phyloP scores from a whole-genome alignment of 2,329 filamentous ascomycete species.

The Aspergillus chevalieri region DNA sequence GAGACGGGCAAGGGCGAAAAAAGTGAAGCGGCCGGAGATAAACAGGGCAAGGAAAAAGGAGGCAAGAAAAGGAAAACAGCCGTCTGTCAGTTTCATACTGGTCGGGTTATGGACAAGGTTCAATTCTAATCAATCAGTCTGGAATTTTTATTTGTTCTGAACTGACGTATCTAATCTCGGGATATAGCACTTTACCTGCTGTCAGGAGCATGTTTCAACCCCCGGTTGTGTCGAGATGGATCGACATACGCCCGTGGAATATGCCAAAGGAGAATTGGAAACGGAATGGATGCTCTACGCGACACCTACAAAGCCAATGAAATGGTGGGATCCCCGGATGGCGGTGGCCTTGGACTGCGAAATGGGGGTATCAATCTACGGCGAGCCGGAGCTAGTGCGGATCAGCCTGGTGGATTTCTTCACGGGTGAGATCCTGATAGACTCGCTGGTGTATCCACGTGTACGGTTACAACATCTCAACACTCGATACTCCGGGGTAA shows the following conservation, averaged over 20 bases:
- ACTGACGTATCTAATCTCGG: not conserved
- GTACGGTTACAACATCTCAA: constrained; percentile 46
- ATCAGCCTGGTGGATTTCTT: constrained; percentile 50
- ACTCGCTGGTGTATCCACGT: constrained; percentile 47
- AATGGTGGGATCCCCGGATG: not conserved
- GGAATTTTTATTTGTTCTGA: not conserved
- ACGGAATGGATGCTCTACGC: not conserved
- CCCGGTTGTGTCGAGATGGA: not conserved
- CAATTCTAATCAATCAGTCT: not conserved
- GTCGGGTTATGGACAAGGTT: constrained; percentile 1
- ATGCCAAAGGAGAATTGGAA: not conserved
- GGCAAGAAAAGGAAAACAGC: not conserved
- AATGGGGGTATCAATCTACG: constrained; percentile 42
- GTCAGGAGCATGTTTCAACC: not conserved
- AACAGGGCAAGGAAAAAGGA: not conserved
- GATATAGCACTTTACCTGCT: constrained; percentile 1
- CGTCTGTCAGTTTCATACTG: not conserved
- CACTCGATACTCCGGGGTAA: constrained; percentile 48
- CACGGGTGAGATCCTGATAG: constrained; percentile 43
- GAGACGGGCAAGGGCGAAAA: not conserved
- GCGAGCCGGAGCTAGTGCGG: constrained; percentile 49
- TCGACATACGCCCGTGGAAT: not conserved
- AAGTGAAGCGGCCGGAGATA: not conserved
- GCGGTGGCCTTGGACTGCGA: constrained; percentile 51
- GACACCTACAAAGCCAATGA: not conserved